phyloP scores from a whole-genome alignment of 495 filamentous ascomycete species.

The Usnea hakonensis region DNA sequence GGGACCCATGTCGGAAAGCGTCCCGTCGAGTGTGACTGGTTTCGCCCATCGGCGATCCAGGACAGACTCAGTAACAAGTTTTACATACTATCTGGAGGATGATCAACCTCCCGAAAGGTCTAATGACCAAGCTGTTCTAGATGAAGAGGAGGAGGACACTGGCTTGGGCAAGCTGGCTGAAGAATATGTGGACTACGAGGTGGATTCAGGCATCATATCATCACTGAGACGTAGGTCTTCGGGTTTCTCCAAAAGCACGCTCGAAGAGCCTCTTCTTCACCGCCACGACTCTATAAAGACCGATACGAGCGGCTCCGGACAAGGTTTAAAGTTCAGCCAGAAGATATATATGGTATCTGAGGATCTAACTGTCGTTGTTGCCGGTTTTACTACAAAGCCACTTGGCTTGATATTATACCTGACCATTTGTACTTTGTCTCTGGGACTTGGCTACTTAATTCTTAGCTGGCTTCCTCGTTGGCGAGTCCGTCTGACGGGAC shows the following conservation, averaged over 20 bases:
- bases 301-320: slow-evolving; percentile 48
- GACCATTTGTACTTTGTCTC: slow-evolving; percentile 57
- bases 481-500: slow-evolving; percentile 70
- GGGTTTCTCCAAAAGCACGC: slow-evolving; percentile 47
- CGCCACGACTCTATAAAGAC: slow-evolving; percentile 50
- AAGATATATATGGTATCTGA: slow-evolving; percentile 90
- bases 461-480: slow-evolving; percentile 86
- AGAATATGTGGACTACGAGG: slow-evolving; percentile 32
- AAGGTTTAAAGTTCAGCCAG: slow-evolving; percentile 58
- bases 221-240: slow-evolving; percentile 49
- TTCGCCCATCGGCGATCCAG: slow-evolving; percentile 73
- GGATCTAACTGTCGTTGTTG: slow-evolving; percentile 85
- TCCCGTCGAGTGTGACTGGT: slow-evolving; percentile 80
- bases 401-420: slow-evolving; percentile 62
- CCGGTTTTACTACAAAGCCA: slow-evolving; percentile 73
- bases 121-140: slow-evolving; percentile 45
- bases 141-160: slow-evolving; percentile 50
- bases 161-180: slow-evolving; percentile 34
- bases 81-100: slow-evolving; percentile 71
- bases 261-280: slow-evolving; percentile 66
- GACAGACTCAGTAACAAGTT: slow-evolving; percentile 78
- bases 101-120: slow-evolving; percentile 46
- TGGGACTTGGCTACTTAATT: slow-evolving; percentile 73
- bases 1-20: slow-evolving; percentile 87
- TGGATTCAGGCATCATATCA: slow-evolving; percentile 25